phyloP scores from a whole-genome alignment of 2,329 filamentous ascomycete genomes.

The Fusarium sp. region DNA sequence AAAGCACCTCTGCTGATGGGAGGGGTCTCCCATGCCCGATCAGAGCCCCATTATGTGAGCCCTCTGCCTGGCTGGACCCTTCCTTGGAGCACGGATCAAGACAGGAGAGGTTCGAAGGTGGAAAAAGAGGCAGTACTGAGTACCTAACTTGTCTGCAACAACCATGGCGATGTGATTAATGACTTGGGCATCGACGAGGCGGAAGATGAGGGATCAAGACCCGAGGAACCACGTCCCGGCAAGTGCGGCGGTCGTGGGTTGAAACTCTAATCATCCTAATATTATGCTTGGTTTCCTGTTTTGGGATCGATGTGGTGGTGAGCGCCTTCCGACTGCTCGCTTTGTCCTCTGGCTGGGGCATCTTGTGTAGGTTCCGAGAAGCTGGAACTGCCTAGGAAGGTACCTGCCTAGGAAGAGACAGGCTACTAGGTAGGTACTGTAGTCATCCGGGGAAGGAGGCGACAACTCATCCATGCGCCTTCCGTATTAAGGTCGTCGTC shows the following conservation, averaged over 20 bases:
- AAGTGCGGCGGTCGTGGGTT: not conserved
- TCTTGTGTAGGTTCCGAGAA: not conserved
- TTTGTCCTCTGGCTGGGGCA: not conserved
- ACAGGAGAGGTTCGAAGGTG: not conserved
- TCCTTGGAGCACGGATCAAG: conserved; percentile 11
- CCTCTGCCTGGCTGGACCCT: not conserved
- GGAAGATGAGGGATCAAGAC: not conserved
- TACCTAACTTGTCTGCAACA: not conserved
- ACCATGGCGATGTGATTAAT: conserved; percentile 8
- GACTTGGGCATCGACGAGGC: not conserved
- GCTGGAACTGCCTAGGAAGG: not conserved
- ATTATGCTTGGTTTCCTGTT: conserved; percentile 4
- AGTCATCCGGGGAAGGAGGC: conserved; percentile 18
- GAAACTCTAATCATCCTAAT: not conserved
- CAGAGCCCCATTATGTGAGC: conserved; percentile 16
- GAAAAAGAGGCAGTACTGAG: conserved; percentile 2
- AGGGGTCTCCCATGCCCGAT: conserved; percentile 23
- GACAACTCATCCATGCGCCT: conserved; percentile 7
- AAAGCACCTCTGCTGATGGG: conserved; percentile 9
- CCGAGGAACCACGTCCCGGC: not conserved
- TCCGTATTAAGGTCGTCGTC: conserved; percentile 13
- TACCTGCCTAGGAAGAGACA: not conserved
- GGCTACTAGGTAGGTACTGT: not conserved
- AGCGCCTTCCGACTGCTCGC: not conserved
- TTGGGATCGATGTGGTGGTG: not conserved